Conservation (phyloP, 1,284 basidiomycete genomes). For the Violaceomyces palustris region DNA sequence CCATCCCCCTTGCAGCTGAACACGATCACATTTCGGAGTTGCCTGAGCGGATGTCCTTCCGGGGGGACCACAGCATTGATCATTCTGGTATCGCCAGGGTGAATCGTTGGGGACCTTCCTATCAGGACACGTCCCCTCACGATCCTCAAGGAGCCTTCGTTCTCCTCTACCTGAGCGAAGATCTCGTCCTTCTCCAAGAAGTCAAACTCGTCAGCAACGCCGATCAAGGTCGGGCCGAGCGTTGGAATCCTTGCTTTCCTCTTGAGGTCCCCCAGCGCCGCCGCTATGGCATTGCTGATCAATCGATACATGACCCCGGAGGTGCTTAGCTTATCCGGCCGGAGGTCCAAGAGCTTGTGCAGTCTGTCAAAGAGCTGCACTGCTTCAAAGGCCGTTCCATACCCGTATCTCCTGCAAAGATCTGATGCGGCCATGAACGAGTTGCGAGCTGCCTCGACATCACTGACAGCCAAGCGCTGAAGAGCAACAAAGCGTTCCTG, state of each 20-base stretch:
- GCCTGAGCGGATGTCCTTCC: slow-evolving; percentile 11
- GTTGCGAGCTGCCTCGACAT: slow-evolving; percentile 3
- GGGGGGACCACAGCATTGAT: slow-evolving; percentile 20
- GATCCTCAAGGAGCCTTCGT: slow-evolving; percentile 2
- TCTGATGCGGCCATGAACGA: slow-evolving; percentile 9
- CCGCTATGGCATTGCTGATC: slow-evolving; percentile 12
- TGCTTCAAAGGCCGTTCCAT: slow-evolving; percentile 1
- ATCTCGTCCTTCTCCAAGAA: slow-evolving; percentile 17
- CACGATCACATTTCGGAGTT: slow-evolving; percentile 25
- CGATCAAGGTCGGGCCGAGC: slow-evolving; percentile 9
- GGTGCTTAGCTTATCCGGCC: slow-evolving; percentile 4
- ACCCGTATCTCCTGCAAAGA: slow-evolving; percentile 2
- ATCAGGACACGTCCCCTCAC: slow-evolving; percentile 25
- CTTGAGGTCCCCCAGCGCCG: slow-evolving; percentile 16
- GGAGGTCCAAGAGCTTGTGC: slow-evolving; percentile 5
- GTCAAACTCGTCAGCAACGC: slow-evolving; percentile 22
- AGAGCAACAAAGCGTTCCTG: slow-evolving; percentile 4
- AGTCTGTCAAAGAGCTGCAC: slow-evolving; percentile 12
- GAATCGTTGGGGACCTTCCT: slow-evolving; percentile 24
- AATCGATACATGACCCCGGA: slow-evolving; percentile 11
- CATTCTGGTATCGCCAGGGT: slow-evolving; percentile 26
- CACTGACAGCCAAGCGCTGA: slow-evolving; percentile 10
- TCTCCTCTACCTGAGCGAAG: slow-evolving; percentile 14
- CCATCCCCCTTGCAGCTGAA: slow-evolving; percentile 11
- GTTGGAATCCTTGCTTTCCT: slow-evolving; percentile 17